Conservation (phyloP, 371 early-diverging fungal species). For the Sporodiniella umbellata region DNA sequence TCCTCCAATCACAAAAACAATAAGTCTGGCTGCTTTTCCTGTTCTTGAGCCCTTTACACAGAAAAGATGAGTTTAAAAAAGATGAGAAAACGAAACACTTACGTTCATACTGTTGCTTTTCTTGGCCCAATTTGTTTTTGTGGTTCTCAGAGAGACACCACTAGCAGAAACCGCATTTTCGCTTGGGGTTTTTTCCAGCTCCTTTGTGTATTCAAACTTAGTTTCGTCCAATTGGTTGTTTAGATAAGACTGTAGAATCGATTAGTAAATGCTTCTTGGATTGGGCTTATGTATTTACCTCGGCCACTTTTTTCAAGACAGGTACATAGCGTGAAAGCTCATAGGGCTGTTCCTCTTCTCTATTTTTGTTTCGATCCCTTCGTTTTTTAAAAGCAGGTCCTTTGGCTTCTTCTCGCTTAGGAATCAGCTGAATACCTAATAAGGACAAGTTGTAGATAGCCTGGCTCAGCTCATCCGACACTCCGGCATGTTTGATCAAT, state of each 20-base stretch:
- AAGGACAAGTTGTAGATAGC: constrained; percentile 73
- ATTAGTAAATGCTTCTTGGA: too few species aligned
- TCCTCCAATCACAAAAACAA: constrained; percentile 90
- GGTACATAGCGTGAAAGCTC: constrained; percentile 72
- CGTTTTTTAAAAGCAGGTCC: constrained; percentile 26
- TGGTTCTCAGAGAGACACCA: constrained; percentile 48
- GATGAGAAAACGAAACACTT: too few species aligned
- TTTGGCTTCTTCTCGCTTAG: constrained; percentile 32
- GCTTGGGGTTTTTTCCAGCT: constrained; percentile 44
- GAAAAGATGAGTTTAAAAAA: too few species aligned
- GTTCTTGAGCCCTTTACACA: constrained; percentile 25
- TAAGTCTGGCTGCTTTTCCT: constrained; percentile 34
- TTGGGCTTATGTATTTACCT: constrained; percentile 18
- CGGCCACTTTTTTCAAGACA: constrained; percentile 51
- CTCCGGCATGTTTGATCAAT: constrained; percentile 70
- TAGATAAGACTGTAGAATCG: constrained; percentile 47
- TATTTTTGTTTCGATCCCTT: constrained; percentile 24
- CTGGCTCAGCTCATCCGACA: constrained; percentile 64
- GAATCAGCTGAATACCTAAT: constrained; percentile 60
- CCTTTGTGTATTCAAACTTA: constrained; percentile 58
- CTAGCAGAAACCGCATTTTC: constrained; percentile 30
- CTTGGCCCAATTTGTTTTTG: constrained; percentile 42
- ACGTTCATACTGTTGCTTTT: constrained; percentile 22
- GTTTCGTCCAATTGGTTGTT: constrained; percentile 47
- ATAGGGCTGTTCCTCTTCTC: constrained; percentile 43